Base-by-base conservation (phyloP, 2,329 filamentous ascomycete species). In the Pseudogymnoascus sp. region DNA sequence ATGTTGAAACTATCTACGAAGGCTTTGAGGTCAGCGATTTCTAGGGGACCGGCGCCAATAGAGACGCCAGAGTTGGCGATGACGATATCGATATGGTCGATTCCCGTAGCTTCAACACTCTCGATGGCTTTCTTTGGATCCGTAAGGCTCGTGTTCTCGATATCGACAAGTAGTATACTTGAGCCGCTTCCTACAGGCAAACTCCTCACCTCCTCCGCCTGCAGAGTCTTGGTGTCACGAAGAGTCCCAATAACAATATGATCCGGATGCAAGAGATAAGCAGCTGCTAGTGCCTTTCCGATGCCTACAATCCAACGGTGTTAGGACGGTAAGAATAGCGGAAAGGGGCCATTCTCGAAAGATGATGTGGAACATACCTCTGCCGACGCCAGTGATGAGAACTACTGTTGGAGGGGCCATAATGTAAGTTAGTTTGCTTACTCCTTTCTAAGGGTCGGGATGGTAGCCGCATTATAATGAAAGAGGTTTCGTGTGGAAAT, bases 11-110 rank as follows among this genome's bases (percentile, higher is more conserved):
- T 44, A 23, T 44, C 42, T 7, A 44, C 42, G 42, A 44, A 44
- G 10, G 42, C 42, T 6, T 44, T 44, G 19, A 19, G 42, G 4
- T 44, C 42, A 21, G 42, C 42, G 19, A 19, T 44, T 23, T 44
- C 42, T 44, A 44, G 42, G 42, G 42, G 42, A 44, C 42, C 42
- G 19, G 42, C 42, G 6, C 42, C 42, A 44, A 44, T 44, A 19
- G 42, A 44, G 19, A 44, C 42, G 15, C 42, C 42, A 4, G 42
- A 44, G 64, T 75, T 76, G 17, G 73, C 72, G 29, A 76, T 69
- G 35, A 75, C 69, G 37, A 73, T 61, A 62, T 76, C 74, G 19
- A 76, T 21, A 37, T 72, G 68, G 56, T 66, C 53, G 21, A 75
- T 66, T 44, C 42, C 42, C 19, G 42, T 10, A 23, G 19, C 42